Evolutionary conservation across 2,329 filamentous ascomycete species (phyloP), one percentile per base, ranked within the genome.

Genomic region (Beauveria sp.): DNA sequence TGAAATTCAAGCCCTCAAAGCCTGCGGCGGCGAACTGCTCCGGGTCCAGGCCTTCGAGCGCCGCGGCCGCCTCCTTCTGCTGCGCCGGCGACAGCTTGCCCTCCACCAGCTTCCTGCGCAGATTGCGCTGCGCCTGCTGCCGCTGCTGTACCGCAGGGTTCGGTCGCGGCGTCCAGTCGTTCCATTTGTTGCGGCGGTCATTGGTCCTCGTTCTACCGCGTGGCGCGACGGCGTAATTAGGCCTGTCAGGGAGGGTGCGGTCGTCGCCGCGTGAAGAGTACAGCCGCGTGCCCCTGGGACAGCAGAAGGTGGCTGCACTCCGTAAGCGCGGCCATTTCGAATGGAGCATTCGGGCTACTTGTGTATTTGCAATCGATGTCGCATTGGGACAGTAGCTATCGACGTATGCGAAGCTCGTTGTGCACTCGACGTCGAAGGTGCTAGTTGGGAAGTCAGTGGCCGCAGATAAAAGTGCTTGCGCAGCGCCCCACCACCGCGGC

Each of bases 291-390:
- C 46, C 50, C 54, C 28, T n/a, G 38, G 43, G 8, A 10, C 45
- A 22, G 26, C 30, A 51, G 26, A 49, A 60, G 45, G 65, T 52
- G 49, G 65, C 66, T 62, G 67, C 67, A 64, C 62, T 64, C 53
- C 67, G 60, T 60, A 61, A 63, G 63, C 66, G 63, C 49, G 67
- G 65, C 70, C 69, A 70, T 71, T 58, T 65, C 34, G 63, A 68
- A 63, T 69, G 65, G 60, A 68, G 71, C 71, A 73, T 73, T 62
- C 66, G 65, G 68, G 64, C 67, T 64, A 63, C 47, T 30, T 60
- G 40, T 24, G 55, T 34, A 9, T 24, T 45, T 26, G 12, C 7
- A 6, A 51, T 50, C 8, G 42, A 4, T 14, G 20, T 28, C 18
- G 58, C 51, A 60, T 60, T 22, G 51, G 58, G 34, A 30, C 34